phyloP scores from a whole-genome alignment of 768 basidiomycete species.

The Sarcodon aspratus region DNA sequence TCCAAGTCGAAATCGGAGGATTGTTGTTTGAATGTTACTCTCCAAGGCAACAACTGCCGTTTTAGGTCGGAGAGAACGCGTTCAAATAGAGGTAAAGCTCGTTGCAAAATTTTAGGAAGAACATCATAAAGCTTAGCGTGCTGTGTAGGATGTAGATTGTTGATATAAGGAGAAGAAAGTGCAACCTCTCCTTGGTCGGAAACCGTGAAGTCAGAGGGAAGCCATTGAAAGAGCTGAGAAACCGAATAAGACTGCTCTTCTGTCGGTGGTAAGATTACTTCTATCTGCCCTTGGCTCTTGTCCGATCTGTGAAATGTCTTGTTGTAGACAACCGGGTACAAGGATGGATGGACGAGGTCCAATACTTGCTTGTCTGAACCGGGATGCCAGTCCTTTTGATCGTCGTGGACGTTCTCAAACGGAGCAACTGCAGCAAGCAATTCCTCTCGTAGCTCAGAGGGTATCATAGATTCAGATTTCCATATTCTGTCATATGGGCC shows the following conservation, averaged over 20 bases:
- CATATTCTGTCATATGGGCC: not conserved
- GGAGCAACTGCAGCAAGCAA: slow-evolving; percentile 3
- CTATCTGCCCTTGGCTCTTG: not conserved
- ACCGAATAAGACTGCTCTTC: not conserved
- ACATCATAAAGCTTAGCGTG: slow-evolving; percentile 9
- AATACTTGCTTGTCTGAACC: slow-evolving; percentile 29
- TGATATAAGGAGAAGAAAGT: slow-evolving; percentile 13
- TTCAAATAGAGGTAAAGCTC: slow-evolving; percentile 17
- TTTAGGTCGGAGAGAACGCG: slow-evolving; percentile 10
- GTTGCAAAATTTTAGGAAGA: slow-evolving; percentile 9
- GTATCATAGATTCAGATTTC: not conserved
- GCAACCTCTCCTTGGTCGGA: slow-evolving; percentile 9
- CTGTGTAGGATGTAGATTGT: slow-evolving; percentile 14
- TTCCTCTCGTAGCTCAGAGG: not conserved
- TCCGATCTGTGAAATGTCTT: slow-evolving; percentile 8
- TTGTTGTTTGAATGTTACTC: too few relatives aligned
- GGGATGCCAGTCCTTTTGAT: slow-evolving; percentile 34
- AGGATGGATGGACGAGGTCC: slow-evolving; percentile 34
- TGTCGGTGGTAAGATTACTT: not conserved
- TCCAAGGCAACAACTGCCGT: not conserved
- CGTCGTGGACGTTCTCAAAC: slow-evolving; percentile 25
- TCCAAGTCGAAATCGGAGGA: too few relatives aligned
- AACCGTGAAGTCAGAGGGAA: slow-evolving; percentile 17
- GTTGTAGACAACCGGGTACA: slow-evolving; percentile 28
- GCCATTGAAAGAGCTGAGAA: slow-evolving; percentile 13